These are phyloP conservation scores for Paspalum notatum DNA, from an alignment of 176 grass and related monocot species.

Conservation along the genomic window DNA sequence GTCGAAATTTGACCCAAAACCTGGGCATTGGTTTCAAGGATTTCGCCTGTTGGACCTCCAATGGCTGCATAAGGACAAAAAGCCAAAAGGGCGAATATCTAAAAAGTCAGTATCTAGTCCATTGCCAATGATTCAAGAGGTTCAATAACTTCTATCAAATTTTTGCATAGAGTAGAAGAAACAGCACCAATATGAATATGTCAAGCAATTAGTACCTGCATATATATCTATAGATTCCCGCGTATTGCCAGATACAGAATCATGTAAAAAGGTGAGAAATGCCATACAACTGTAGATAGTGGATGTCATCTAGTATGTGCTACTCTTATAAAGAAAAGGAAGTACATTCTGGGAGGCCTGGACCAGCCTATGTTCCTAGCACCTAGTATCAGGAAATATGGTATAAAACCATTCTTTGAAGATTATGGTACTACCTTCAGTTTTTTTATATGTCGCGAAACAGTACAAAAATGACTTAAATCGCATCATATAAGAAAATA, in stretches of 20 bases:
- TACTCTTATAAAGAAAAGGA: not conserved
- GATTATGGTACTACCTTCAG: not conserved
- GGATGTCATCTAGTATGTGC: not conserved
- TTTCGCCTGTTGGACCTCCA: constrained; percentile 78
- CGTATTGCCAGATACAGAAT: not conserved
- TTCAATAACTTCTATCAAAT: constrained; percentile 22
- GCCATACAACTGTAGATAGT: not conserved
- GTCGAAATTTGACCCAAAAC: constrained; percentile 77
- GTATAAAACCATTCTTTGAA: not conserved
- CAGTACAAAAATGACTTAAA: no score
- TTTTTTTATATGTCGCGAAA: no score
- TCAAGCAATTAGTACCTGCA: no score
- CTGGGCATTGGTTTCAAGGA: constrained; percentile 76
- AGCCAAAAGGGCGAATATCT: not conserved
- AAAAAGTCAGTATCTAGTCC: not conserved
- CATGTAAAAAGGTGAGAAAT: not conserved
- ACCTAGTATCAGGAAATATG: not conserved
- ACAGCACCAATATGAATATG: constrained; percentile 2
- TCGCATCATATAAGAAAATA: no score
- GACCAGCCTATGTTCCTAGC: constrained; percentile 1
- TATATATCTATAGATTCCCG: constrained; percentile 13
- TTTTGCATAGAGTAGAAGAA: constrained; percentile 25
- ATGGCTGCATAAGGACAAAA: constrained; percentile 57
- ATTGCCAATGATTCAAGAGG: not conserved
- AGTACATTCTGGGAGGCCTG: constrained; percentile 7